Evolutionary conservation across 345 rosid genomes (phyloP), one percentile per base, ranked within the genome.

Genomic region (Excoecaria cochinchinensis): DNA sequence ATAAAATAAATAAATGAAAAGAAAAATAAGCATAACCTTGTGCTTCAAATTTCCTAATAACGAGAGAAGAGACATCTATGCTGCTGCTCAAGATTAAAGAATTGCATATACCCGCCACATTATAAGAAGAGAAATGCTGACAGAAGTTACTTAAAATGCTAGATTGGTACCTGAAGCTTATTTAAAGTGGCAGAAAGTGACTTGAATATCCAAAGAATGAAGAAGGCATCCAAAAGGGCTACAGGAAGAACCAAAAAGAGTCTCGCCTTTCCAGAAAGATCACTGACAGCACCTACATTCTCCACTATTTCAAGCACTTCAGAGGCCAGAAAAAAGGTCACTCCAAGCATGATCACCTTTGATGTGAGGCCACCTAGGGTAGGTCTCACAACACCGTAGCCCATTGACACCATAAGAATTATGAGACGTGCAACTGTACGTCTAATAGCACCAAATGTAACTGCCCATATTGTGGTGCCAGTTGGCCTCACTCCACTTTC

Each of bases 381-480:
- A 76, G 99, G 98, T 72, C 99, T 91, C 81, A 91, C 98, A 77
- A 96, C 99, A 57, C 99, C 99, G 25, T 89, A 96, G 2, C 98
- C 99, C 98, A 93, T 93, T 4, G 95, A 86, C 76, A 96, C 98
- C 88, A 87, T 96, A 44, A 93, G 69, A 69, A 96, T 92, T 81
- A 93, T 86, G 71, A 93, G 75, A 55, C 95, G 89, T 36, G 98
- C 93, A 52, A 87, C 83, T 1, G 97, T 89, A 21, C 92, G 91
- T 57, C 90, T 96, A 68, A 95, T 80, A 42, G 89, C 75, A 38
- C 97, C 97, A 47, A 93, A 93, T 11, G 97, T 87, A 50, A 93
- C 99, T 13, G 97, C 99, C 99, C 98, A 95, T 8, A 87, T 77
- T 1, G 97, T 95, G 82, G 90, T 93, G 40, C 93, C 97, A 1